Base-by-base conservation (phyloP, 2,329 filamentous ascomycete species). In the Septoria petroselini region DNA sequence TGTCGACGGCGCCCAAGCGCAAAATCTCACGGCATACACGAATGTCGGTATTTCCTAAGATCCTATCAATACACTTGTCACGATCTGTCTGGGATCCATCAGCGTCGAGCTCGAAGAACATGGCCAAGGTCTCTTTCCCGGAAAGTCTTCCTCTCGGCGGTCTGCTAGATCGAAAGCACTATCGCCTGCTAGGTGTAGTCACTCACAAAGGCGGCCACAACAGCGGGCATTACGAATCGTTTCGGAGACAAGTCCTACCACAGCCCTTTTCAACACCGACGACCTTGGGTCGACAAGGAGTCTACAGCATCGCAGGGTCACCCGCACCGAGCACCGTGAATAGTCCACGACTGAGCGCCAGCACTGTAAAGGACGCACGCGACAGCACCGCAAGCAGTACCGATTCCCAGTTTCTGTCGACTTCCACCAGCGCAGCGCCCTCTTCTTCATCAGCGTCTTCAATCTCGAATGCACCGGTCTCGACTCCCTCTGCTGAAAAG, bases 171-270 rank as follows among this genome's bases (percentile, higher is more conserved):
- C 83, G 86, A 63, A 86, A 83, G 57, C 85, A 81, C 65, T 98
- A 96, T 70, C 88, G 84, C 62, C 76, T 98, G 4, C 78, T 95
- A 0, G 89, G 86, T 9, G 81, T 95, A 29, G 89, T 98, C 29
- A 95, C 88, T 17, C 93, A 98, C 67, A 95, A 95, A 64, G 93
- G 93, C 30, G 94, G 88, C 55, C 93, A 98, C 67, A 85, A 95
- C 65, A 95, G 90, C 62, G 93, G 93, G 1, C 93, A 98, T 66
- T 98, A 98, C 71, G 93, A 98, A 68, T 91, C 90, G 1, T 97
- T 97, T 69, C 81, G 93, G 27, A 81, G 93, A 30, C 93, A 97
- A 69, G 85, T 88, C 51, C 72, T 88, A 7, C 82, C 84, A 42
- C 74, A 85, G 2, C 91, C 91, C 0, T 97, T 84, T 65, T 86